Evolutionary conservation across 2,329 filamentous ascomycete genomes (phyloP), one percentile per base, ranked within the genome.

Genomic region (Calonectria pauciramosa): DNA sequence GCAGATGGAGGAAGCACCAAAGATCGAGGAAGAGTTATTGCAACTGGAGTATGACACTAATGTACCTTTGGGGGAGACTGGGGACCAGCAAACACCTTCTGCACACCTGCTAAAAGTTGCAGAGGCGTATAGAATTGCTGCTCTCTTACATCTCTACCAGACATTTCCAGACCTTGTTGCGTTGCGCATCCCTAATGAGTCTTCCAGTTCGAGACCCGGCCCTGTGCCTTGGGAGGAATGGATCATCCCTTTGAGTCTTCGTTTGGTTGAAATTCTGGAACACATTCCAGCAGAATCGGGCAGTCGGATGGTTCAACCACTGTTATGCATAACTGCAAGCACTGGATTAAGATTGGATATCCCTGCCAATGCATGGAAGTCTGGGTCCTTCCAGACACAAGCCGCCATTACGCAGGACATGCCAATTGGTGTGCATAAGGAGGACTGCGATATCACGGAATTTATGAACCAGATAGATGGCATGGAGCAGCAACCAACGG

Each of bases 91-190:
- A 2, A 81, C 80, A 0, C 84, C 82, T 0, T 74, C 76, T 1
- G 70, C 78, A 4, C 84, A 87, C 68, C 82, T 87, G 0, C 79
- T 81, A 0, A 77, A 80, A 11, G 83, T 85, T 0, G 85, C 85
- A 26, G 86, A 87, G 72, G 85, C 85, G 0, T 87, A 86, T 56
- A 82, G 85, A 23, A 78, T 87, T 6, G 82, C 83, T 2, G 83
- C 86, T 0, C 70, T 87, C 8, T 73, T 86, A 6, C 86, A 87
- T 26, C 82, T 87, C 0, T 87, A 87, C 75, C 83, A 86, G 73
- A 86, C 86, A 0, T 86, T 86, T 5, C 84, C 84, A 0, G 83
- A 85, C 23, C 77, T 86, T 2, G 84, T 84, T 6, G 78, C 82
- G 1, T 65, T 82, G 1, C 80, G 83, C 5, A 72, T 85, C 6